A percentile compares a stretch with the other conserved stretches of the same genome.
These are phyloP conservation scores for Aquanectria penicillioides DNA, from an alignment of 2,329 filamentous ascomycete genomes.

Conservation along the genomic window DNA sequence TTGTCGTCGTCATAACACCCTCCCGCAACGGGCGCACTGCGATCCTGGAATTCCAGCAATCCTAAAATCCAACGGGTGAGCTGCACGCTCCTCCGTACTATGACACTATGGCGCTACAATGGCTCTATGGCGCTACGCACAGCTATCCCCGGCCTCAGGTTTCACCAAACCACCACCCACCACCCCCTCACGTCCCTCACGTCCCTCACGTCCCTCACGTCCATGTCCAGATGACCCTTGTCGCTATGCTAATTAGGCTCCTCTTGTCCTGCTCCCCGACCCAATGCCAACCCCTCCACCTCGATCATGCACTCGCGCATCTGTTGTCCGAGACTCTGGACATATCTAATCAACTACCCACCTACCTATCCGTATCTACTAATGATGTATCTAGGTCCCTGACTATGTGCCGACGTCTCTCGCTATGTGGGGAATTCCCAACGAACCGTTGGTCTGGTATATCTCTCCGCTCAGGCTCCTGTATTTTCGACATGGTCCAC, in stretches of 20 bases:
- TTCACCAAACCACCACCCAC: background rate
- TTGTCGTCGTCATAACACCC: conserved; percentile 1
- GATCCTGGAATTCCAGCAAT: background rate
- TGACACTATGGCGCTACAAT: too few species aligned
- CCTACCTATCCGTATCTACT: background rate
- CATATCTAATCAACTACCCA: background rate
- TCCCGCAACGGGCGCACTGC: conserved; percentile 17
- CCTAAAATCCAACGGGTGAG: too few species aligned
- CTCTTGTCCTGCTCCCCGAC: conserved; percentile 11
- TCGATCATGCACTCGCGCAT: conserved; percentile 6
- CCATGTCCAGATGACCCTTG: conserved; percentile 21
- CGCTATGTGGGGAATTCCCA: conserved; percentile 2
- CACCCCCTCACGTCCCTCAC: background rate
- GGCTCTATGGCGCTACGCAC: too few species aligned
- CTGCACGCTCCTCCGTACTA: too few species aligned
- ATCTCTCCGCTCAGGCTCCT: background rate
- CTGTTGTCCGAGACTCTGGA: background rate
- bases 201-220: background rate
- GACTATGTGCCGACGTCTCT: background rate
- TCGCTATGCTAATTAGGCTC: conserved; percentile 12
- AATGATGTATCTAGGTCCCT: background rate
- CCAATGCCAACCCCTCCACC: conserved; percentile 13
- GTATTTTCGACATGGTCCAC: background rate
- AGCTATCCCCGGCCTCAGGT: too few species aligned
- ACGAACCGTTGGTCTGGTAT: conserved; percentile 22